A percentile compares a stretch with the other conserved stretches of the same genome.
Evolutionary conservation across 129 eudicot species (phyloP).

Genomic region (Flaveria robusta): DNA sequence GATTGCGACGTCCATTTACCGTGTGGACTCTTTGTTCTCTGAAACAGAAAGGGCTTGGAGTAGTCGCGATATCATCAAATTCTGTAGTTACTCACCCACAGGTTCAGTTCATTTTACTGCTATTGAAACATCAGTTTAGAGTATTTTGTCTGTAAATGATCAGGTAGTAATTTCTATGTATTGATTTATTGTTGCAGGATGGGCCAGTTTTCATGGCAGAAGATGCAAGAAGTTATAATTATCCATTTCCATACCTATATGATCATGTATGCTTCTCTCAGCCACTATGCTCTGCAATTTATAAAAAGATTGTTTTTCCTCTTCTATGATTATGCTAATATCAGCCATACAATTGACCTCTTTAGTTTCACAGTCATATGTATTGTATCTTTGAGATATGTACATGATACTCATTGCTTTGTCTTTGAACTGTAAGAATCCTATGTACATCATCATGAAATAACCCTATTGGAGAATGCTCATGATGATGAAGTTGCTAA

Average conservation of each 20-base stretch:
- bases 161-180: not conserved
- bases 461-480: not conserved
- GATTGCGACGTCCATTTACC: not conserved
- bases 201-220: constrained; percentile 96
- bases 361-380: not conserved
- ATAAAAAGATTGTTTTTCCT: not conserved
- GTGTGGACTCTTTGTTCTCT: constrained; percentile 24
- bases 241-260: constrained; percentile 92
- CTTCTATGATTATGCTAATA: not conserved
- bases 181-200: constrained; percentile 65
- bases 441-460: not conserved
- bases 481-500: not conserved
- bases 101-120: constrained; percentile 50
- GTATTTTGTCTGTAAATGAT: not conserved
- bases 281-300: not conserved
- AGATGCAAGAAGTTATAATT: constrained; percentile 65
- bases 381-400: constrained; percentile 1
- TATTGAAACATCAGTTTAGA: not conserved
- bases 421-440: constrained; percentile 3
- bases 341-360: constrained; percentile 1
- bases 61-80: constrained; percentile 94
- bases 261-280: constrained; percentile 60
- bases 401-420: not conserved
- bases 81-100: constrained; percentile 84
- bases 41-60: constrained; percentile 95